Evolutionary conservation across 768 basidiomycete species (phyloP), one percentile per base, ranked within the genome.

Genomic region (Strobilomyces dryophilus): DNA sequence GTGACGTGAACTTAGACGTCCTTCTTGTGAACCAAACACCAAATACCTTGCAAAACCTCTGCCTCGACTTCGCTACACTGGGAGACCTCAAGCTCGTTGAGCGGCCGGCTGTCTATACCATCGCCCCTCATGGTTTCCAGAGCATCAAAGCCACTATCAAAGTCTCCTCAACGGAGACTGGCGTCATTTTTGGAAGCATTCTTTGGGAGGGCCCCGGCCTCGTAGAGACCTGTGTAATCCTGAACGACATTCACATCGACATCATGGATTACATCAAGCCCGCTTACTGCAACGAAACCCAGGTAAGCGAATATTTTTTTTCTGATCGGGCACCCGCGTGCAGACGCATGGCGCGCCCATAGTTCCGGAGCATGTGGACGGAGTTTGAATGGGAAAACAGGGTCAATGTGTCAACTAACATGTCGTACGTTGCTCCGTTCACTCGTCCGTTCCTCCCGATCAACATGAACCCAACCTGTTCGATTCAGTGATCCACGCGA

Each of bases 301-400:
- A 94, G 82, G 92, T 90, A 74, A 66, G 12, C 11, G 5, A 1
- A 11, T 4, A 26, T 17, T 3, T 3, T 32, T 21, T 17, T 54
- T 51, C n/a, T 18, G 20, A 2, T 27, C 17, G 43, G 7, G 5
- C 27, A 29, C 15, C n/a, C n/a, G 12, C 12, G 42, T 60, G n/a
- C n/a, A n/a, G 37, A 65, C 43, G 29, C 24, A 29, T 47, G 46
- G 12, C 21, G 43, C 18, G 39, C 27, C 29, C 31, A 27, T 36
- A 95, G 89, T 95, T 95, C 83, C 83, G 95, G 32, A 91, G 83
- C 69, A 95, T 95, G 93, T 97, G 95, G 95, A 99, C 95, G 26
- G 97, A 98, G 71, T 99, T 99, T 64, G 95, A 99, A 70, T 99
- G 95, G 95, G 95, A 99, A 79, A 99, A 99, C 74, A 82, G 95